A percentile compares a stretch with the other conserved stretches of the same genome.
Evolutionary conservation across 116 monocot genomes (phyloP).

Genomic region (Trichopus zeylanicus): DNA sequence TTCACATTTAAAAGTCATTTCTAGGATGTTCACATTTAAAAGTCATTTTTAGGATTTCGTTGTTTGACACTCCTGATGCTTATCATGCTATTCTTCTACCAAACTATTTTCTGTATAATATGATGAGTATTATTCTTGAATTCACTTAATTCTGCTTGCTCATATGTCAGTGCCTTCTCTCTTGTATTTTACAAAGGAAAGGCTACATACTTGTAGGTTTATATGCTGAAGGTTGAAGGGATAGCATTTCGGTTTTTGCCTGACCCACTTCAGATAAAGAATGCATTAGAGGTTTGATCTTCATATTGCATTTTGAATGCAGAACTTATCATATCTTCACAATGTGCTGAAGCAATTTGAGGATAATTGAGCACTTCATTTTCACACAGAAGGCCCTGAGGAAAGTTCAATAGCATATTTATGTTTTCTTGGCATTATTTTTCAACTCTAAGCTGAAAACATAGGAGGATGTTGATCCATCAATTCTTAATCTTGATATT

Average conservation of each 20-base stretch:
- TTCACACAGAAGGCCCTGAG: background rate
- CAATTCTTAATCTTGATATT: too few species aligned
- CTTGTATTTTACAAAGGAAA: background rate
- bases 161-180: background rate
- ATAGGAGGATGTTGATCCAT: too few species aligned
- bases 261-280: constrained; percentile 94
- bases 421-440: background rate
- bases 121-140: too few species aligned
- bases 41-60: too few species aligned
- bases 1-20: too few species aligned
- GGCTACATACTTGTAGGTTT: constrained; percentile 50
- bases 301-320: background rate
- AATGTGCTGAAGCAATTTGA: background rate
- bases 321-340: too few species aligned
- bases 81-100: too few species aligned
- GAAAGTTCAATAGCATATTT: background rate
- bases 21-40: too few species aligned
- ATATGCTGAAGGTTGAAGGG: constrained; percentile 97
- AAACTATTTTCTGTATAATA: too few species aligned
- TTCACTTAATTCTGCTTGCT: background rate
- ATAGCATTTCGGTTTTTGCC: constrained; percentile 95
- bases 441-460: too few species aligned
- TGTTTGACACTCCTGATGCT: too few species aligned
- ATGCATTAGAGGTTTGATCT: constrained; percentile 74
- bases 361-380: background rate